Conservation (phyloP, 306 rosid genomes). For the Glycyrrhiza uralensis region DNA sequence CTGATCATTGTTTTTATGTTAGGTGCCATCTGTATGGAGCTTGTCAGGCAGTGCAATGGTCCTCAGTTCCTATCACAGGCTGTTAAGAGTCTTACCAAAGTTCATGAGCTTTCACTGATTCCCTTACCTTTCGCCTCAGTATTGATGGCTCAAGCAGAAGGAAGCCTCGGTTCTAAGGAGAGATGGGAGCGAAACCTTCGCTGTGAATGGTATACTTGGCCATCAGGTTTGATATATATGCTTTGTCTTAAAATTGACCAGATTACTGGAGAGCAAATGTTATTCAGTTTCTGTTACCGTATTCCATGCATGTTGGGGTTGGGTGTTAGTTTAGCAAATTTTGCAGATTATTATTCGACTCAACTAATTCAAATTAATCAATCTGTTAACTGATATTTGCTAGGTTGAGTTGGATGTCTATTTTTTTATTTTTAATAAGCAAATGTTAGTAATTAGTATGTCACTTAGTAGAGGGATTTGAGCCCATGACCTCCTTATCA, state of each 20-base stretch:
- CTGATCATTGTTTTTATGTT: slow-evolving; percentile 27
- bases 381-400: not conserved
- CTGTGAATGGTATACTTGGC: slow-evolving; percentile 84
- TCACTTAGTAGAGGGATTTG: too few relatives aligned
- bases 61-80: slow-evolving; percentile 51
- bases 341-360: slow-evolving; percentile 1
- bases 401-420: slow-evolving; percentile 17
- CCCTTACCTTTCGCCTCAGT: slow-evolving; percentile 68
- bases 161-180: slow-evolving; percentile 79
- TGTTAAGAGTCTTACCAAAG: slow-evolving; percentile 56
- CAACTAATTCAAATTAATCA: slow-evolving; percentile 3
- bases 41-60: slow-evolving; percentile 45
- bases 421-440: too few relatives aligned
- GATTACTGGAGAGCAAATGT: not conserved
- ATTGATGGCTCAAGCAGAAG: slow-evolving; percentile 81
- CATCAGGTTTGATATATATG: slow-evolving; percentile 68
- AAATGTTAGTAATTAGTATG: too few relatives aligned
- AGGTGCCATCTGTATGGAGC: slow-evolving; percentile 85
- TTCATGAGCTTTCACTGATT: slow-evolving; percentile 43
- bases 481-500: too few relatives aligned
- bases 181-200: slow-evolving; percentile 69
- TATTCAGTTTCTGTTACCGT: not conserved
- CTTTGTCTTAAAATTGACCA: slow-evolving; percentile 1
- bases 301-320: not conserved
- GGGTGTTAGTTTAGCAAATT: not conserved